Evolutionary conservation across 345 rosid species (phyloP), one percentile per base, ranked within the genome.

Genomic region (Ceriops decandra): DNA sequence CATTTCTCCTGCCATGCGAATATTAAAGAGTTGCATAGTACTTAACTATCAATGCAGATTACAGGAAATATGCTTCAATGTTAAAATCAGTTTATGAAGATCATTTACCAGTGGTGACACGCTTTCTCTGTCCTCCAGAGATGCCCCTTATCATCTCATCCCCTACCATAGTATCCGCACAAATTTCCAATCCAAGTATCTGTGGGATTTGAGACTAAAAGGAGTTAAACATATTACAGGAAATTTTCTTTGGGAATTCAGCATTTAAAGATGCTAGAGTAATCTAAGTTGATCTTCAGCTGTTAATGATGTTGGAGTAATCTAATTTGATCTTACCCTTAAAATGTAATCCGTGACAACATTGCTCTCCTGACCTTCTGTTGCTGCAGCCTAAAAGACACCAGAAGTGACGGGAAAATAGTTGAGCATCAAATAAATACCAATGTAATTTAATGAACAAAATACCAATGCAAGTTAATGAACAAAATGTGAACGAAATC

Each of bases 301-400:
- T 17, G 13, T 42, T 13, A 3, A 42, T 19, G 32, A 64, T 7
- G 8, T 24, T 6, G 9, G n/a, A 5, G 32, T 21, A 21, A 32
- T 67, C 26, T 42, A 10, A 17, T 54, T 24, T 21, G 4, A 53
- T 3, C 7, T 27, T 73, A 91, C 98, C 98, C 90, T 92, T 31
- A 92, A 75, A 19, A 81, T 58, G 77, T 88, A 90, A 76, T 90
- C 98, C 20, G 95, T 92, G 35, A 85, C 82, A 83, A 92, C 79
- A 77, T 84, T 88, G 28, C 89, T 79, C 78, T 87, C 80, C 20
- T 81, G 81, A 35, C 79, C 87, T 51, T 84, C 78, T 32, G 81
- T 67, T 46, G 82, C 81, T 33, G 85, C 73, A 20, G 86, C 95
- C 95, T 88, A 66, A 32, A 35, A 59, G 31, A 32, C 70, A 19